Percentiles rank a stretch among this genome's conserved stretches.
These are phyloP conservation scores for Debaryomyces udenii DNA, from an alignment of 1,139 yeast genomes.

Conservation along the genomic window DNA sequence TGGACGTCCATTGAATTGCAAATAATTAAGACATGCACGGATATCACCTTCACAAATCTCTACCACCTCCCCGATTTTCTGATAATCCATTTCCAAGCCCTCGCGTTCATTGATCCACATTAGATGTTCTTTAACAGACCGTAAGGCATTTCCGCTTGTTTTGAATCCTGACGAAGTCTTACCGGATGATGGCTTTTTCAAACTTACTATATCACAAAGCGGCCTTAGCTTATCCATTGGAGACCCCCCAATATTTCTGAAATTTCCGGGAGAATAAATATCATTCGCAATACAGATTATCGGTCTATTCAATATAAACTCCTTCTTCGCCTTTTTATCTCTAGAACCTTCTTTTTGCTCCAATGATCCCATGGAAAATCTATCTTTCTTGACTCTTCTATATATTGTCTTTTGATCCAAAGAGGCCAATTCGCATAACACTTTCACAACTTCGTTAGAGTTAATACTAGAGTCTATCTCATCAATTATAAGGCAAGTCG, in stretches of 20 bases:
- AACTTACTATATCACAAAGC: conserved; percentile 68
- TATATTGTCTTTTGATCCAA: conserved; percentile 58
- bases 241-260: conserved; percentile 26
- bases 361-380: conserved; percentile 9
- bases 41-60: conserved; percentile 81
- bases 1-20: conserved; percentile 64
- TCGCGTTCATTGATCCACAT: conserved; percentile 37
- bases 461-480: conserved; percentile 93
- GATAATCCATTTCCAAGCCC: conserved; percentile 35
- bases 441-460: conserved; percentile 68
- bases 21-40: conserved; percentile 79
- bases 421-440: conserved; percentile 60
- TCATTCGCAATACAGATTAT: conserved; percentile 93
- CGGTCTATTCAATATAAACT: conserved; percentile 66
- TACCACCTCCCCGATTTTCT: conserved; percentile 55
- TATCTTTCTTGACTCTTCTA: conserved; percentile 15
- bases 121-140: conserved; percentile 45
- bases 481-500: conserved; percentile 82
- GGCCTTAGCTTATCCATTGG: conserved; percentile 75
- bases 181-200: conserved; percentile 58
- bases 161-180: conserved; percentile 39
- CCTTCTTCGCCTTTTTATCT: conserved; percentile 30
- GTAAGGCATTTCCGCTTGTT: conserved; percentile 39
- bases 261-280: conserved; percentile 56
- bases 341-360: conserved; percentile 18